Percentiles rank a stretch among this genome's conserved stretches.
Conservation (phyloP, 208 protist genomes). For the Crithidia sp. region DNA sequence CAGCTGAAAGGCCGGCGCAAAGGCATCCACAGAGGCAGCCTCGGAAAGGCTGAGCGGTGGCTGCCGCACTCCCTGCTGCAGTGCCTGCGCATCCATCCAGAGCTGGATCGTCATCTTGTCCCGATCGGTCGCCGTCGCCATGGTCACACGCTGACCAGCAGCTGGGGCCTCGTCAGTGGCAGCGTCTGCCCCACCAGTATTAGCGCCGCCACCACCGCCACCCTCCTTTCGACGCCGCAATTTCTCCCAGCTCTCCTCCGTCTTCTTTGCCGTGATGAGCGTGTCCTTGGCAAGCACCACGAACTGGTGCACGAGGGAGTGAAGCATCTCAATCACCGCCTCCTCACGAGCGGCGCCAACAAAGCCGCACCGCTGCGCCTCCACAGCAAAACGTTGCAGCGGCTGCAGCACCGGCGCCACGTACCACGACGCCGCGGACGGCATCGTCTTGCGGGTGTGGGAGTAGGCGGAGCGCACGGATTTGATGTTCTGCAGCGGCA, state of each 20-base stretch:
- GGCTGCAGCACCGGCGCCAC: slow-evolving; percentile 59
- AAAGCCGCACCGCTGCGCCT: slow-evolving; percentile 28
- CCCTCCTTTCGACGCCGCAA: slow-evolving; percentile 74
- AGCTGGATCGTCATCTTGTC: slow-evolving; percentile 91
- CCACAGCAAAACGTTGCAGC: slow-evolving; percentile 45
- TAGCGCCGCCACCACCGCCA: slow-evolving; percentile 4
- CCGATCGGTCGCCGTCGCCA: slow-evolving; percentile 75
- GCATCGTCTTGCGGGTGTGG: slow-evolving; percentile 71
- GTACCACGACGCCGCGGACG: slow-evolving; percentile 79
- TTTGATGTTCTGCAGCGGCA: slow-evolving; percentile 72
- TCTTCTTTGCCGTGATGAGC: slow-evolving; percentile 82
- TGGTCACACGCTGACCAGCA: slow-evolving; percentile 50
- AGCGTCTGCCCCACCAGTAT: background rate
- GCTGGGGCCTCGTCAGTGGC: slow-evolving; percentile 51
- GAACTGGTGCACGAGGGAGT: slow-evolving; percentile 46
- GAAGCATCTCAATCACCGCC: slow-evolving; percentile 27
- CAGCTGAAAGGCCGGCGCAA: slow-evolving; percentile 37
- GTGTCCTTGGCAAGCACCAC: slow-evolving; percentile 65
- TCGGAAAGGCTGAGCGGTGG: slow-evolving; percentile 15
- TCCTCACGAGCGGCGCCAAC: slow-evolving; percentile 21
- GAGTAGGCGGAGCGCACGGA: slow-evolving; percentile 78
- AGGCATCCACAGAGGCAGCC: slow-evolving; percentile 8
- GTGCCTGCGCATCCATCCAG: slow-evolving; percentile 71
- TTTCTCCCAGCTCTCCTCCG: slow-evolving; percentile 91
- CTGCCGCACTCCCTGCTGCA: slow-evolving; percentile 37